A percentile compares a stretch with the other conserved stretches of the same genome.
phyloP scores from a whole-genome alignment of 345 rosid genomes.

The Dimocarpus longan region DNA sequence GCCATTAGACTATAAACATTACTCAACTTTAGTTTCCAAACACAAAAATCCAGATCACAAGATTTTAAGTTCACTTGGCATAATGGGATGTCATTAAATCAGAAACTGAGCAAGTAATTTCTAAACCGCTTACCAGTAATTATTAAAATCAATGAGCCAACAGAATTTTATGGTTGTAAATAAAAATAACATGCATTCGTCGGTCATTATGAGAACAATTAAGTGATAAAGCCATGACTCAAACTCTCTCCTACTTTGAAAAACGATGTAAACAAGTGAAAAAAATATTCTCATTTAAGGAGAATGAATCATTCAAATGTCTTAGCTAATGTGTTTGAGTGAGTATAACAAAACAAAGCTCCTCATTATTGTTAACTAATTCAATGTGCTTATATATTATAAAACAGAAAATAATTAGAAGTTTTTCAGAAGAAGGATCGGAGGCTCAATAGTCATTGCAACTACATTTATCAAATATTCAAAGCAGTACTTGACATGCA shows the following conservation, averaged over 20 bases:
- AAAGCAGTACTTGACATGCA: neutral
- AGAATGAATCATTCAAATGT: neutral
- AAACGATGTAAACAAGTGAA: neutral
- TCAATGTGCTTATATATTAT: neutral
- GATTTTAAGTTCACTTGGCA: neutral
- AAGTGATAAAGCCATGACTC: neutral
- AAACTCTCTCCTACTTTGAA: neutral
- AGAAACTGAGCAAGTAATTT: neutral
- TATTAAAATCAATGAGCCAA: neutral
- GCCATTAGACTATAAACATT: neutral
- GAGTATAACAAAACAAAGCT: neutral
- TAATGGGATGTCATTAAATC: neutral
- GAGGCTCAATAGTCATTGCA: neutral
- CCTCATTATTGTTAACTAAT: neutral
- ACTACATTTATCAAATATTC: neutral
- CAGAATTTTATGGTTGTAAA: too few relatives aligned
- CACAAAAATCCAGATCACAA: neutral
- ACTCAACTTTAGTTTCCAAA: neutral
- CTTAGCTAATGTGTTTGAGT: neutral
- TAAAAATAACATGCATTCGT: neutral
- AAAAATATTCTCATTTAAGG: neutral
- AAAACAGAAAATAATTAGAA: neutral
- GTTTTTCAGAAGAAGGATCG: neutral
- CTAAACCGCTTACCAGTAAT: neutral
- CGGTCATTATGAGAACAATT: neutral